phyloP scores from a whole-genome alignment of 2,329 filamentous ascomycete genomes.

The Clonostachys chloroleuca region DNA sequence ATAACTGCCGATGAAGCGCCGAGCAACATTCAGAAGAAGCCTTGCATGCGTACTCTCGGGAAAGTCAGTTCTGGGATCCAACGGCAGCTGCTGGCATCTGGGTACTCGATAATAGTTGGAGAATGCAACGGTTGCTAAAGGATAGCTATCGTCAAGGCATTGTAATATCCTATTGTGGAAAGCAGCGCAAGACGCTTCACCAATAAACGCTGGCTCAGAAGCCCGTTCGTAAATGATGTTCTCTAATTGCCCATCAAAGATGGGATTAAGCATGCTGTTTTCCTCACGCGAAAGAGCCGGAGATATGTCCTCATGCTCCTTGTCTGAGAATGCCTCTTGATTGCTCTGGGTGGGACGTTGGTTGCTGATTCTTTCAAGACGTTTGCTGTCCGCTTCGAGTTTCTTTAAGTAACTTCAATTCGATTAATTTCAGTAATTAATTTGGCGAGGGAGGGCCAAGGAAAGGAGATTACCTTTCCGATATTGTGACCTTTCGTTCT shows the following conservation, averaged over 20 bases:
- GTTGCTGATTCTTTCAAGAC: slow-evolving; percentile 2
- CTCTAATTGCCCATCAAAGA: slow-evolving; percentile 14
- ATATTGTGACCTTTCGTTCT: slow-evolving; percentile 32
- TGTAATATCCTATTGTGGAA: slow-evolving; percentile 18
- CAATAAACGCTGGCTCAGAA: slow-evolving; percentile 17
- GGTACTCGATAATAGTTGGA: slow-evolving; percentile 15
- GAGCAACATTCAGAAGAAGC: slow-evolving; percentile 16
- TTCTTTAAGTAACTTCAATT: slow-evolving; percentile 7
- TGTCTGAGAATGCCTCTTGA: too few species aligned
- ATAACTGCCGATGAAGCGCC: slow-evolving; percentile 21
- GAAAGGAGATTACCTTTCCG: slow-evolving; percentile 4
- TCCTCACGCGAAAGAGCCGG: slow-evolving; percentile 14
- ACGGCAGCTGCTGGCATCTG: background rate
- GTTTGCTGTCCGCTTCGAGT: slow-evolving; percentile 9
- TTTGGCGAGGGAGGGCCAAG: background rate
- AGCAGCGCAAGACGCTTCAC: slow-evolving; percentile 19
- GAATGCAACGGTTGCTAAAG: slow-evolving; percentile 14
- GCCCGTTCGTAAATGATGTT: slow-evolving; percentile 7
- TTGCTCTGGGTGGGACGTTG: slow-evolving; percentile 4
- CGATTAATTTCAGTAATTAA: too few species aligned
- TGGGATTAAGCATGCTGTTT: slow-evolving; percentile 16
- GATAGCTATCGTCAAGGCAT: slow-evolving; percentile 16
- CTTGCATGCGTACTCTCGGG: slow-evolving; percentile 20
- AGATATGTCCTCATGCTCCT: background rate
- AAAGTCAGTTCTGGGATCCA: slow-evolving; percentile 3